A percentile compares a stretch with the other conserved stretches of the same genome.
Conservation (phyloP, 768 basidiomycete species). For the Lyophyllum decastes region DNA sequence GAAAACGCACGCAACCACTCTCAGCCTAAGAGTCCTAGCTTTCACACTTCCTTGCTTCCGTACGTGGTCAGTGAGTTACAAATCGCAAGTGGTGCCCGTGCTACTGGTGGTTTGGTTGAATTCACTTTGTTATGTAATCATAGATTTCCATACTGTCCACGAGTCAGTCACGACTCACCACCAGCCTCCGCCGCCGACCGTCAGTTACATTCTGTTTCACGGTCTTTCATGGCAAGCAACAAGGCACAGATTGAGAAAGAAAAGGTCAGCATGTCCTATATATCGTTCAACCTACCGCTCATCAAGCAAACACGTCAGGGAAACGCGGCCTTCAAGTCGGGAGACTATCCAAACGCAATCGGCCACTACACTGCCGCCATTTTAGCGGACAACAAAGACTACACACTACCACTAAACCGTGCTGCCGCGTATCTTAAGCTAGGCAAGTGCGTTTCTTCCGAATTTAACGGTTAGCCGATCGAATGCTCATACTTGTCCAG, state of each 20-base stretch:
- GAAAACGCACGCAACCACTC: no score
- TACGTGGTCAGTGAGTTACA: no score
- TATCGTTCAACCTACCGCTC: not conserved
- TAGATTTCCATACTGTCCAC: no score
- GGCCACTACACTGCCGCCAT: conserved; percentile 87
- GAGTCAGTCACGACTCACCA: no score
- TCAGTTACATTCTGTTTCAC: no score
- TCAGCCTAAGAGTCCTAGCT: no score
- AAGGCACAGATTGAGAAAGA: conserved; percentile 16
- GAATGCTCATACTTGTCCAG: conserved; percentile 37
- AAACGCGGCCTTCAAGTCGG: conserved; percentile 82
- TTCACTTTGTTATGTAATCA: no score
- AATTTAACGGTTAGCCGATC: conserved; percentile 3
- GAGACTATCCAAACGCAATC: conserved; percentile 75
- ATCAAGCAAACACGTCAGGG: conserved; percentile 50
- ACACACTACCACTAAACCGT: conserved; percentile 84
- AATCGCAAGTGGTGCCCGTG: no score
- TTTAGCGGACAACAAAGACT: conserved; percentile 65
- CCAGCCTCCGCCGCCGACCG: no score
- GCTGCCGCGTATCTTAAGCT: conserved; percentile 93
- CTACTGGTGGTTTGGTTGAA: no score
- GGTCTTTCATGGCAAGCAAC: conserved; percentile 1
- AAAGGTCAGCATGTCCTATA: conserved; percentile 3
- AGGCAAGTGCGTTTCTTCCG: conserved; percentile 75
- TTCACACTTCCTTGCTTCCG: no score